A percentile compares a stretch with the other conserved stretches of the same genome.
These are phyloP conservation scores for Zhuliangozyma blackwelliae DNA, from an alignment of 1,139 yeast genomes.

Conservation along the genomic window DNA sequence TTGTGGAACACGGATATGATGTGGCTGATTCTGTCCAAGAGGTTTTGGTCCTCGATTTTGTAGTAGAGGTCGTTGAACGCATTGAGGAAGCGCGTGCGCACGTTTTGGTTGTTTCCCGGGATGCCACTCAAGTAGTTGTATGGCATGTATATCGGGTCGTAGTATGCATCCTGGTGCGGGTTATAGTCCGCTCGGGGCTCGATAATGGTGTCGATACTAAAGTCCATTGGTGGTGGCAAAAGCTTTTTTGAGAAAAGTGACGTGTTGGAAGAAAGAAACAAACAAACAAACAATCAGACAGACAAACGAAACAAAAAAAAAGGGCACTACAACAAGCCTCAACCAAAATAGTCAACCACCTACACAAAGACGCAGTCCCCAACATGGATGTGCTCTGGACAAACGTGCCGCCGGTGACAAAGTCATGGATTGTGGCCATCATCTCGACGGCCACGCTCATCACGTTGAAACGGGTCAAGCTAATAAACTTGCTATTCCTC, in stretches of 20 bases:
- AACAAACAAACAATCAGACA: too few species aligned
- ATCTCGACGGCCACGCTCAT: slow-evolving; percentile 16
- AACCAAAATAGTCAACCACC: not conserved
- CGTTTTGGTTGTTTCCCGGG: slow-evolving; percentile 32
- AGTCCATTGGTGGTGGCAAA: slow-evolving; percentile 1
- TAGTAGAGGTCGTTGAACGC: slow-evolving; percentile 32
- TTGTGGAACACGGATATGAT: slow-evolving; percentile 28
- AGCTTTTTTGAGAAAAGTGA: not conserved
- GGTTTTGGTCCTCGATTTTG: slow-evolving; percentile 15
- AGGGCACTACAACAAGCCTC: too few species aligned
- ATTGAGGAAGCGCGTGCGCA: slow-evolving; percentile 23
- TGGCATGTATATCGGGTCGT: slow-evolving; percentile 19
- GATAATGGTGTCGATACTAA: slow-evolving; percentile 7
- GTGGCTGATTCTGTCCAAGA: slow-evolving; percentile 19
- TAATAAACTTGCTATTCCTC: slow-evolving; percentile 15
- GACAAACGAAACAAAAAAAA: too few species aligned
- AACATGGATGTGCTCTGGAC: slow-evolving; percentile 11
- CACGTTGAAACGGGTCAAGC: slow-evolving; percentile 13
- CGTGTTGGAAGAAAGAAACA: not conserved
- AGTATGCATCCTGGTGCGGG: not conserved
- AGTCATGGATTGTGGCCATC: slow-evolving; percentile 24
- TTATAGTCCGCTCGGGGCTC: slow-evolving; percentile 1
- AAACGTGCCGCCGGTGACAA: slow-evolving; percentile 30
- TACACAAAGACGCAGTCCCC: not conserved
- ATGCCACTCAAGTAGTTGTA: slow-evolving; percentile 25